Base-by-base conservation (phyloP, 176 grass and related monocot species). In the Neostapfia colusana region DNA sequence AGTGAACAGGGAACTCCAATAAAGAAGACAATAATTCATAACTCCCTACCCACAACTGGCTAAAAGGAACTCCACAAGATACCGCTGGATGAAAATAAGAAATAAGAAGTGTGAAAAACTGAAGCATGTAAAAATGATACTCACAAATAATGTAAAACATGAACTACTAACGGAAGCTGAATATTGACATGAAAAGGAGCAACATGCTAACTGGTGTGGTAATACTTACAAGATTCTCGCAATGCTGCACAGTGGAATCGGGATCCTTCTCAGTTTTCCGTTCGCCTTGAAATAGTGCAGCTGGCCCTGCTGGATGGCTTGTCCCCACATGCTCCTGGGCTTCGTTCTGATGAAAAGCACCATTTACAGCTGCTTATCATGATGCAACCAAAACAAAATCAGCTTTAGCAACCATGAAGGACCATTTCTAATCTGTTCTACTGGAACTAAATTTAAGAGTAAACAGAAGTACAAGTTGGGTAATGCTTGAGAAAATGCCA, bases 231-330 rank as follows among this genome's bases (percentile, higher is more conserved):
- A 80, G 39, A 70, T 77, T 85, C 23, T 90, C 65, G 43, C 43
- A 76, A 66, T 26, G 55, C 13, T 72, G 81, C 76, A 65, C 74
- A 6, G 28, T 73, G 54, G 78, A 42, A 77, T 80, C 55, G 11
- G 26, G n/a, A 81, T 85, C 54, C 69, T 42, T 87, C 10, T 79
- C 77, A 63, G 76, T 65, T 60, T 69, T 16, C 43, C 37, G 60
- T 81, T 91, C 93, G 49, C 89, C 82, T 71, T 93, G 89, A 44
- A 88, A 81, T 23, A 79, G 75, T 79, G 79, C 63, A 76, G 84
- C 64, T 51, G 72, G 69, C 24, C 75, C 75, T 26, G 80, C 62
- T 68, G 56, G 79, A 87, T 86, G 70, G 77, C 81, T 90, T 73
- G 84, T 75, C 71, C 61, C 88, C 46, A 79, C 68, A 27, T 58